Evolutionary conservation across 1,139 yeast species (phyloP), one percentile per base, ranked within the genome.

Genomic region (Taphrina deformans): DNA sequence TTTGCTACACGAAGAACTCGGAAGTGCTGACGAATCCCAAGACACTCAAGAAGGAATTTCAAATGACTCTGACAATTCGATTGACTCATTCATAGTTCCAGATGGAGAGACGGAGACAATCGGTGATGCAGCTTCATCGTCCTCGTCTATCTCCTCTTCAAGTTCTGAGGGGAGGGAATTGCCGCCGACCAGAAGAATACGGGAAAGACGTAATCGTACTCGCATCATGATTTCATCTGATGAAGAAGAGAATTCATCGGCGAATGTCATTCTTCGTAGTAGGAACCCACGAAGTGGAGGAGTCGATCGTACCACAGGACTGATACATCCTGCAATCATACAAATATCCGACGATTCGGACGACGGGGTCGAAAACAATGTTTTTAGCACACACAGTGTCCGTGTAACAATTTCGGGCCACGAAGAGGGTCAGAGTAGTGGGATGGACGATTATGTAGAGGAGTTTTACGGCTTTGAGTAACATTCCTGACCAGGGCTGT

Each of bases 1-100:
- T 6, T 23, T 24, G 48, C n/a, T 5, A 21, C 27, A 21, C 10
- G 48, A 44, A 21, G 1, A n/a, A 4, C 10, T 44, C 2, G 48
- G 48, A 21, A 21, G 27, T 44, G 27, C 27, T 44, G 55, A 45
- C 35, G 65, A 62, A 21, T 55, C 48, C 21, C 27, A 44, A n/a
- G 48, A 44, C 14, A 10, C 48, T 6, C 27, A n/a, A 6, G 48
- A 44, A 1, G 27, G 3, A 12, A 44, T 24, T n/a, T 10, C 27
- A 10, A n/a, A 4, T 44, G 48, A 18, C 6, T 12, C 5, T 14
- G 44, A 38, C n/a, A n/a, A n/a, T 23, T 44, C 48, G 1, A 10
- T 44, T 9, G 27, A 44, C 27, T 44, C 48, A 10, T 44, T 44
- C 48, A 44, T 44, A 26, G 48, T 44, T 3, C 3, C 48, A 21